Conservation (phyloP, 2,329 filamentous ascomycete genomes). For the Trichoderma lentiforme region DNA sequence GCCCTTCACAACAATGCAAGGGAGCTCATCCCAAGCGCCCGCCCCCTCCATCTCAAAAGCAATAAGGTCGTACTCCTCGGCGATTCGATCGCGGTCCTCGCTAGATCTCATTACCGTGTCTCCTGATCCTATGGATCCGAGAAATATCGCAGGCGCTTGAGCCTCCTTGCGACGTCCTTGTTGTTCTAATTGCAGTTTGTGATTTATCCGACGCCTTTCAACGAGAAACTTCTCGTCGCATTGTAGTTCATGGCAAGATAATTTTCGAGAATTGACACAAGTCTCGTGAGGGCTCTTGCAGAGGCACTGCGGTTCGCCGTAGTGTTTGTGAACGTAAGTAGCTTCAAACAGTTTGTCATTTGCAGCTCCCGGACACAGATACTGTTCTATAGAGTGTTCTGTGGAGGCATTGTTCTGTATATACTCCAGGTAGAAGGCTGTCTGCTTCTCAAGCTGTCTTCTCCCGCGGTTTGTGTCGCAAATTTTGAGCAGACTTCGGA, state of each 20-base stretch:
- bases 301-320: neutral
- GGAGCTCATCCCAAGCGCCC: neutral
- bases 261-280: neutral
- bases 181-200: neutral
- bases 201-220: neutral
- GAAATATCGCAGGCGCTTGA: neutral
- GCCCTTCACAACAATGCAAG: neutral
- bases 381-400: neutral
- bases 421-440: neutral
- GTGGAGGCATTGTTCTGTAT: neutral
- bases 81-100: neutral
- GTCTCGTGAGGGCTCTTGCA: neutral
- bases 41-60: neutral
- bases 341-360: neutral
- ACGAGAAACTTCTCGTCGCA: neutral
- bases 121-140: neutral
- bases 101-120: neutral
- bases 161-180: neutral
- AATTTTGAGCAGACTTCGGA: neutral
- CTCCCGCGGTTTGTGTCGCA: neutral
- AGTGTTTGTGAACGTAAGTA: neutral
- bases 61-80: neutral
- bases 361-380: neutral
- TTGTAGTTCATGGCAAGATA: neutral
- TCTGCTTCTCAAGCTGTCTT: neutral